phyloP scores from a whole-genome alignment of 2,329 filamentous ascomycete species.

The Lachnellula cervina region DNA sequence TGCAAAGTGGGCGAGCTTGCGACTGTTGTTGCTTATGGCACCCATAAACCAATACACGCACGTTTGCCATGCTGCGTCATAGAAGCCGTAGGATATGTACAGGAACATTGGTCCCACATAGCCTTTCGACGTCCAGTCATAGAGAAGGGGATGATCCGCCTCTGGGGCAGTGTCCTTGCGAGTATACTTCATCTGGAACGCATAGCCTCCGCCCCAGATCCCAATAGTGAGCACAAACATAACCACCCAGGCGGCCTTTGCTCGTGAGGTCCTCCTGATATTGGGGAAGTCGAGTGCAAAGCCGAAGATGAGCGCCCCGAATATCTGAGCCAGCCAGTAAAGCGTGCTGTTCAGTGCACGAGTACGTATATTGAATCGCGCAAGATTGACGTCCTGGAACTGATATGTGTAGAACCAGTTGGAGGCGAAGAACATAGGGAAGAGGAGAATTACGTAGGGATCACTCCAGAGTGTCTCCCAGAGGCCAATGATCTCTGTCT shows the following conservation, averaged over 20 bases:
- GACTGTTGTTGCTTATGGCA: conserved; percentile 80
- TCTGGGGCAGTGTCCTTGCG: conserved; percentile 11
- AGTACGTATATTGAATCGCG: conserved; percentile 67
- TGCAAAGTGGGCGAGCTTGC: conserved; percentile 83
- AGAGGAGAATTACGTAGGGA: conserved; percentile 67
- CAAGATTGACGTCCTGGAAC: conserved; percentile 65
- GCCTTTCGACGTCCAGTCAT: conserved; percentile 46
- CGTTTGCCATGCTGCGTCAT: conserved; percentile 84
- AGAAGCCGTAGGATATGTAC: conserved; percentile 84
- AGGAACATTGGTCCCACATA: conserved; percentile 76
- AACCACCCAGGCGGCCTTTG: conserved; percentile 54
- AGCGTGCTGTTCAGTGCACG: conserved; percentile 67
- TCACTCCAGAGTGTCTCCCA: conserved; percentile 65
- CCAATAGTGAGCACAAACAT: conserved; percentile 66
- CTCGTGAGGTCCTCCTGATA: conserved; percentile 59
- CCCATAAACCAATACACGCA: conserved; percentile 92
- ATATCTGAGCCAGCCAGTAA: conserved; percentile 74
- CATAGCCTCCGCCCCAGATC: conserved; percentile 77
- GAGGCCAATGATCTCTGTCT: conserved; percentile 68
- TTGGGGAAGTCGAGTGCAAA: conserved; percentile 57
- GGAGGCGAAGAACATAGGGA: conserved; percentile 73
- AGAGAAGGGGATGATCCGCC: conserved; percentile 4
- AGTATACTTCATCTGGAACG: conserved; percentile 61
- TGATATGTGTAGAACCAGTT: conserved; percentile 78
- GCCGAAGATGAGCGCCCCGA: conserved; percentile 70